Evolutionary conservation across 1,284 basidiomycete genomes (phyloP).

Genomic region (Moniliophthora roreri): DNA sequence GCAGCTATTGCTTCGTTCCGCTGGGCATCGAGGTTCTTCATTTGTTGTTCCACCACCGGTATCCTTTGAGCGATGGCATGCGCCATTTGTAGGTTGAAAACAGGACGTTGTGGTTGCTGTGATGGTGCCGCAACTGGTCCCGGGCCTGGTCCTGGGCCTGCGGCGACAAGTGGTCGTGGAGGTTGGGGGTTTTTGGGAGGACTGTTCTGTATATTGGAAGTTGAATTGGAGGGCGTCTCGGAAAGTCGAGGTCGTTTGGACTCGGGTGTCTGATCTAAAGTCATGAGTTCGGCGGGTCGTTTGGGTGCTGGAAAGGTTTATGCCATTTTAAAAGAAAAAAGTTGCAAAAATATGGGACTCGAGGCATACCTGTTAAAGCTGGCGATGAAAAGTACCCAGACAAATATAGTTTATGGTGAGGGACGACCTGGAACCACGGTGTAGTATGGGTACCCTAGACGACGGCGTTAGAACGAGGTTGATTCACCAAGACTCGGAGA

Average conservation of each 20-base stretch:
- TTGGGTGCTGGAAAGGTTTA: background rate
- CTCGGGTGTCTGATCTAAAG: background rate
- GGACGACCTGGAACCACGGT: background rate
- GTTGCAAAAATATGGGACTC: background rate
- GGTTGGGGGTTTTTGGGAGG: background rate
- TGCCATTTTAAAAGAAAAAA: background rate
- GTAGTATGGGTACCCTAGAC: background rate
- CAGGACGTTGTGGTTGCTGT: background rate
- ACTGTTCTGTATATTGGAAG: background rate
- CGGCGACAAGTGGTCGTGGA: background rate
- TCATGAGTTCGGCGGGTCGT: background rate
- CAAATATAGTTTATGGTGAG: background rate
- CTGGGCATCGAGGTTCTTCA: background rate
- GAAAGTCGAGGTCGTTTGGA: background rate
- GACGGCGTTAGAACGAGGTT: too few species aligned
- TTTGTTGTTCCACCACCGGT: background rate
- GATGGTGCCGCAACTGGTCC: background rate
- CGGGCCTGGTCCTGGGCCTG: background rate
- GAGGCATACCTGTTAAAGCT: background rate
- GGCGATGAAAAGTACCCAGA: background rate
- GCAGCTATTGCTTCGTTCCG: background rate
- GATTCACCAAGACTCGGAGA: background rate
- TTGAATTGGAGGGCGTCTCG: background rate
- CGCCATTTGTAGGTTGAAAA: background rate
- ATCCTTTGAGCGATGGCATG: background rate